A percentile compares a stretch with the other conserved stretches of the same genome.
These are phyloP conservation scores for Nakazawaea wickerhamii DNA, from an alignment of 805 yeast genomes.

Conservation along the genomic window DNA sequence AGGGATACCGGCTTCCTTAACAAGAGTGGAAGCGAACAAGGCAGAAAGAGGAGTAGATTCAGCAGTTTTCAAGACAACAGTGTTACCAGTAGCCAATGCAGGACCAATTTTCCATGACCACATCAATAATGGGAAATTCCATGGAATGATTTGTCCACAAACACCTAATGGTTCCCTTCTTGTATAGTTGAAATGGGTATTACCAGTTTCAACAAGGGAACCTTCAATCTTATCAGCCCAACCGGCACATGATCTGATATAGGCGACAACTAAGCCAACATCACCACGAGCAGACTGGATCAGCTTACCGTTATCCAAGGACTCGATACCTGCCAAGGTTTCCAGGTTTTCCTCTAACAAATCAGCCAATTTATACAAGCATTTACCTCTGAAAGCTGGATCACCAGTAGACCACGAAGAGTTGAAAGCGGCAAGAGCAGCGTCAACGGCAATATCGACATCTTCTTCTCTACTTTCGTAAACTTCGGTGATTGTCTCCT, in stretches of 20 bases:
- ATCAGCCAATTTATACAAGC: constrained; percentile 69
- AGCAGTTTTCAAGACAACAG: constrained; percentile 83
- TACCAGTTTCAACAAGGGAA: constrained; percentile 67
- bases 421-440: constrained; percentile 76
- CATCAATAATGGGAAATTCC: constrained; percentile 96
- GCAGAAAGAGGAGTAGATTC: constrained; percentile 91
- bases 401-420: constrained; percentile 63
- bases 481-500: constrained; percentile 60
- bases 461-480: constrained; percentile 77
- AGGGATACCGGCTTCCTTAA: constrained; percentile 83
- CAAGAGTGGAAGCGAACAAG: constrained; percentile 61
- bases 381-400: constrained; percentile 61
- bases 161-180: constrained; percentile 91
- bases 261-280: constrained; percentile 60
- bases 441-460: constrained; percentile 78
- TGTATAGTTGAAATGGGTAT: constrained; percentile 68
- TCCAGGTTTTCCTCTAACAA: constrained; percentile 69
- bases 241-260: constrained; percentile 83
- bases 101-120: constrained; percentile 95
- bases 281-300: constrained; percentile 67
- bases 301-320: constrained; percentile 88
- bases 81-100: constrained; percentile 86
- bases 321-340: constrained; percentile 71
- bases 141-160: constrained; percentile 92
- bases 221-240: constrained; percentile 88